These are phyloP conservation scores for Pichia heedii DNA, from an alignment of 805 yeast species.

Conservation along the genomic window DNA sequence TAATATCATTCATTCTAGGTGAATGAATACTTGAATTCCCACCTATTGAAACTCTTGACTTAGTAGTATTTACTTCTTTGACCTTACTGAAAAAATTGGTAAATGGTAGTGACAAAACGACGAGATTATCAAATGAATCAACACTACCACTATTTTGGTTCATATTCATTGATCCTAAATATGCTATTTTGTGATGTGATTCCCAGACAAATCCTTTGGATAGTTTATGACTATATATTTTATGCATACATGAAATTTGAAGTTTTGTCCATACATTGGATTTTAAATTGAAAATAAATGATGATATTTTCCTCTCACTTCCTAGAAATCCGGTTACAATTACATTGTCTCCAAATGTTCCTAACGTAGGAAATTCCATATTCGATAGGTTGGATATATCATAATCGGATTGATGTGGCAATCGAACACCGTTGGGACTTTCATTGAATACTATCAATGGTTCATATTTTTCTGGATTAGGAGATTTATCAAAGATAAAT, in stretches of 20 bases:
- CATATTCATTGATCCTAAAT: constrained; percentile 46
- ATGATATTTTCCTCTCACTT: constrained; percentile 37
- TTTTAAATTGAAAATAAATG: constrained; percentile 42
- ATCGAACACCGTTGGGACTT: constrained; percentile 7
- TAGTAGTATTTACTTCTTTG: neutral
- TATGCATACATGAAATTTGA: constrained; percentile 45
- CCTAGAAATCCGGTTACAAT: constrained; percentile 53
- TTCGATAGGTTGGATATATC: constrained; percentile 1
- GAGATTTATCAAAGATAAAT: constrained; percentile 1
- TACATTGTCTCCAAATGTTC: constrained; percentile 56
- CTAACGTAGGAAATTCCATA: constrained; percentile 44
- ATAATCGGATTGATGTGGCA: neutral
- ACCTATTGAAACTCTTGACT: neutral
- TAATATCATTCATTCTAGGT: neutral
- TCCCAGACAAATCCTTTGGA: constrained; percentile 69
- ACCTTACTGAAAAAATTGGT: constrained; percentile 33
- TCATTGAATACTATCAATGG: constrained; percentile 20
- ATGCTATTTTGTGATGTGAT: constrained; percentile 63
- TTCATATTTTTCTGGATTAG: constrained; percentile 9
- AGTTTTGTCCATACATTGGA: constrained; percentile 58
- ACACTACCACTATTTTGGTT: constrained; percentile 37
- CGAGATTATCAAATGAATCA: constrained; percentile 38
- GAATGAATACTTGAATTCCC: neutral
- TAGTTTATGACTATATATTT: constrained; percentile 46
- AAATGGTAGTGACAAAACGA: constrained; percentile 44